Evolutionary conservation across 352 stramenopile genomes (phyloP), one percentile per base, ranked within the genome.

Genomic region (Phytopythium montanum): DNA sequence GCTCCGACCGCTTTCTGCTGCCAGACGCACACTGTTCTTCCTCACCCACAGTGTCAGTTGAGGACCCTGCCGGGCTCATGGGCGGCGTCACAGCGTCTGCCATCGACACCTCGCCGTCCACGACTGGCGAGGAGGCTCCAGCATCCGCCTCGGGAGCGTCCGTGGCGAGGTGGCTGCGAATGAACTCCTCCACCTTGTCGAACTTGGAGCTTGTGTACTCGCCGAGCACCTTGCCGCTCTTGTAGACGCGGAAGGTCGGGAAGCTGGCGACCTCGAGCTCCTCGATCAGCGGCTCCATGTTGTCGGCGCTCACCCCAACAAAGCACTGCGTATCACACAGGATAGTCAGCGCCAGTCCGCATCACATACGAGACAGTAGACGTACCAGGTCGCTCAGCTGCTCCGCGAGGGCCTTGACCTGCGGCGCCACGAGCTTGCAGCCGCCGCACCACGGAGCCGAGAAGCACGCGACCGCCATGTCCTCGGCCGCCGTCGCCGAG

Each of bases 221-320:
- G n/a, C 70, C 77, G 9, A 85, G 8, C 7, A 86, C 51, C 52
- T 86, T 73, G 63, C 68, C 70, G 29, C 65, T 67, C 61, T 81
- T 82, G 76, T 91, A 93, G 33, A 90, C 68, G 61, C 82, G 82
- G 56, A 93, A 88, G 56, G 76, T 73, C n/a, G 84, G 84, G 68
- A 87, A 90, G 59, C 75, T 82, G 55, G 88, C 73, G 38, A 93
- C 79, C 38, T 88, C 77, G n/a, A 89, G 60, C 62, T 90, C 81
- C 44, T 90, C 76, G 50, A 74, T 78, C 3, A 93, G 68, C 36
- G 78, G 70, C 54, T 90, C 79, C 19, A 91, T 69, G 52, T 88
- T 62, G 25, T 88, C 75, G 10, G 77, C 79, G 51, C 75, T 75
- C 51, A 91, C 69, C 39, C 75, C 76, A 29, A 76, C 23, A 53